Percentiles rank a stretch among this genome's conserved stretches.
Conservation (phyloP, 768 basidiomycete genomes). For the Leucogyrophana mollusca region DNA sequence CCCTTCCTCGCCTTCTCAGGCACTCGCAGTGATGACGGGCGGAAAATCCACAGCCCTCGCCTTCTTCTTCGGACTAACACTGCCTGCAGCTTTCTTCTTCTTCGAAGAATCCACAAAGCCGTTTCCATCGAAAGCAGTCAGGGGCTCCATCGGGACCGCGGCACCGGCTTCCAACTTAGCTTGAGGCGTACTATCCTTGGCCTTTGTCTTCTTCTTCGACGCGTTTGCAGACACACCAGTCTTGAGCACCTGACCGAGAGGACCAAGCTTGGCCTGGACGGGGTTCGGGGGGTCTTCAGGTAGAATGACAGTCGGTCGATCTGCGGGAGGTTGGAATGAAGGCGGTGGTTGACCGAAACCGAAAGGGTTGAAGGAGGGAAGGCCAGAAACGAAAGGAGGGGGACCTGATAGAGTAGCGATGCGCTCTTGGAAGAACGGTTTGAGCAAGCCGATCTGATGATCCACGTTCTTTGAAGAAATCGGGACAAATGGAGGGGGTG, state of each 20-base stretch:
- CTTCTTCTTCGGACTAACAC: slow-evolving; percentile 21
- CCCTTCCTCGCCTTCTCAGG: slow-evolving; percentile 15
- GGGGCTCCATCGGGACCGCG: slow-evolving; percentile 16
- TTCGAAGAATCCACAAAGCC: slow-evolving; percentile 10
- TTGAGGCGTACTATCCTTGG: slow-evolving; percentile 20
- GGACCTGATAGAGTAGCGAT: slow-evolving; percentile 41
- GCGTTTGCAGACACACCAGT: slow-evolving; percentile 39
- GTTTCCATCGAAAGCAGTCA: slow-evolving; percentile 15
- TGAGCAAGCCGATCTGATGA: slow-evolving; percentile 84
- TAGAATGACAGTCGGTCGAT: slow-evolving; percentile 36
- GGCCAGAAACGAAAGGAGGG: slow-evolving; percentile 8
- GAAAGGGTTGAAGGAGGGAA: slow-evolving; percentile 10
- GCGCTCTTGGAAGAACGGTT: slow-evolving; percentile 65
- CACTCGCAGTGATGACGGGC: slow-evolving; percentile 34
- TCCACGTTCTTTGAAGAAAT: slow-evolving; percentile 66
- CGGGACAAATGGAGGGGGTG: slow-evolving; percentile 77
- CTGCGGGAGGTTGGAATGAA: slow-evolving; percentile 15
- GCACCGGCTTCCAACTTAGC: slow-evolving; percentile 18
- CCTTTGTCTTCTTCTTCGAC: slow-evolving; percentile 62
- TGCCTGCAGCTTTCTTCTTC: slow-evolving; percentile 5
- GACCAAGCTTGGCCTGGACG: slow-evolving; percentile 71
- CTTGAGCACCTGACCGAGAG: slow-evolving; percentile 72
- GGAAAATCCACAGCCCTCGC: slow-evolving; percentile 24
- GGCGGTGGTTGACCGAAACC: slow-evolving; percentile 7
- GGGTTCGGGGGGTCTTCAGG: slow-evolving; percentile 64